Percentiles rank a stretch among this genome's conserved stretches.
phyloP scores from a whole-genome alignment of 306 rosid species.

The Luffa aegyptiaca region DNA sequence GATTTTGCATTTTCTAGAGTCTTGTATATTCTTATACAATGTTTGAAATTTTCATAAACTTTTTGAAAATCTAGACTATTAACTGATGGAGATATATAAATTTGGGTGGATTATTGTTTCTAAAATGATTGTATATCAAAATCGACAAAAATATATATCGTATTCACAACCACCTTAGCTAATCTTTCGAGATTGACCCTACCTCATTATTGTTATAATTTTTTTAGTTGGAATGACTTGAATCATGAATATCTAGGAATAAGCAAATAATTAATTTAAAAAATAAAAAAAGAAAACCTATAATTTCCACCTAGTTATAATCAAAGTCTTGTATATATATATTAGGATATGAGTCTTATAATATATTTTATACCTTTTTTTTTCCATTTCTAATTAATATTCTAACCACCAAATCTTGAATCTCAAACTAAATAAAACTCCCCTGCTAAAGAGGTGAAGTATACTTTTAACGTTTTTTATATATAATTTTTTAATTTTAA shows the following conservation, averaged over 20 bases:
- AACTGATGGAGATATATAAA: neutral
- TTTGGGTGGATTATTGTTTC: neutral
- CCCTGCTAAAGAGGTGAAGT: neutral
- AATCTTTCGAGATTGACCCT: neutral
- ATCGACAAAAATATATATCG: neutral
- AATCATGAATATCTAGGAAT: neutral
- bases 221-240: neutral
- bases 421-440: neutral
- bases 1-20: neutral
- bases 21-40: neutral
- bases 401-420: neutral
- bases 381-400: no score
- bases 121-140: conserved; percentile 7
- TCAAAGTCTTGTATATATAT: neutral
- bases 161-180: neutral
- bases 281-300: neutral
- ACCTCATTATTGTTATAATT: neutral
- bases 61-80: neutral
- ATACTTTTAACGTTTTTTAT: no score
- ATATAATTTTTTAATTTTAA: no score
- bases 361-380: no score
- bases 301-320: neutral
- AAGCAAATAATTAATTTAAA: neutral
- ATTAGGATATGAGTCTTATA: neutral
- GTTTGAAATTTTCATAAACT: neutral